phyloP scores from a whole-genome alignment of 2,329 filamentous ascomycete genomes.

The Aspergillus costaricaensis region DNA sequence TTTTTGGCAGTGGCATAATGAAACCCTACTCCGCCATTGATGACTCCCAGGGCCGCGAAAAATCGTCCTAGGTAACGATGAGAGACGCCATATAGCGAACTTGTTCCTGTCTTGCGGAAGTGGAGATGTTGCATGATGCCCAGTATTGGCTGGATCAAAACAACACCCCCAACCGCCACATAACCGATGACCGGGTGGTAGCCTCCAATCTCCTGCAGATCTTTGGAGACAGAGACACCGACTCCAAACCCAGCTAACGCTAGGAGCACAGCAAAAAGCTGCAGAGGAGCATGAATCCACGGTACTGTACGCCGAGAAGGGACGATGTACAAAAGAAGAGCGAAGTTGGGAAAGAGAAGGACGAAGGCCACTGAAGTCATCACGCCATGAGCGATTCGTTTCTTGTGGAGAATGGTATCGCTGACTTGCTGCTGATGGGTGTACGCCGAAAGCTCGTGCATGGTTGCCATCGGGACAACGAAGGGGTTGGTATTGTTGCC shows the following conservation, averaged over 20 bases:
- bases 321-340: slow-evolving; percentile 37
- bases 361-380: slow-evolving; percentile 40
- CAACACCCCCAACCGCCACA: slow-evolving; percentile 50
- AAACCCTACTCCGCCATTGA: slow-evolving; percentile 58
- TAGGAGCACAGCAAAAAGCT: slow-evolving; percentile 50
- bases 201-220: slow-evolving; percentile 38
- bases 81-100: slow-evolving; percentile 48
- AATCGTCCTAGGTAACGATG: slow-evolving; percentile 57
- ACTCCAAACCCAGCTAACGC: slow-evolving; percentile 52
- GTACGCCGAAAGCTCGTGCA: slow-evolving; percentile 10
- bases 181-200: slow-evolving; percentile 56
- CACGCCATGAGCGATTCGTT: slow-evolving; percentile 22
- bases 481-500: slow-evolving; percentile 45
- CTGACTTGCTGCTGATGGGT: slow-evolving; percentile 18
- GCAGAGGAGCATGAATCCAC: slow-evolving; percentile 49
- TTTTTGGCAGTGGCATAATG: slow-evolving; percentile 45
- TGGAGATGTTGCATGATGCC: slow-evolving; percentile 53
- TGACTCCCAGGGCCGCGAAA: slow-evolving; percentile 52
- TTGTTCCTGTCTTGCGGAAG: slow-evolving; percentile 48
- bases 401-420: slow-evolving; percentile 20
- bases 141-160: slow-evolving; percentile 57
- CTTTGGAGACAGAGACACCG: slow-evolving; percentile 50
- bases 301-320: slow-evolving; percentile 46
- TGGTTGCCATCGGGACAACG: slow-evolving; percentile 4
- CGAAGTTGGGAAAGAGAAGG: slow-evolving; percentile 39